Evolutionary conservation across 164 flowering plant species (phyloP).

Genomic region (Magnolia kwangsiensis): DNA sequence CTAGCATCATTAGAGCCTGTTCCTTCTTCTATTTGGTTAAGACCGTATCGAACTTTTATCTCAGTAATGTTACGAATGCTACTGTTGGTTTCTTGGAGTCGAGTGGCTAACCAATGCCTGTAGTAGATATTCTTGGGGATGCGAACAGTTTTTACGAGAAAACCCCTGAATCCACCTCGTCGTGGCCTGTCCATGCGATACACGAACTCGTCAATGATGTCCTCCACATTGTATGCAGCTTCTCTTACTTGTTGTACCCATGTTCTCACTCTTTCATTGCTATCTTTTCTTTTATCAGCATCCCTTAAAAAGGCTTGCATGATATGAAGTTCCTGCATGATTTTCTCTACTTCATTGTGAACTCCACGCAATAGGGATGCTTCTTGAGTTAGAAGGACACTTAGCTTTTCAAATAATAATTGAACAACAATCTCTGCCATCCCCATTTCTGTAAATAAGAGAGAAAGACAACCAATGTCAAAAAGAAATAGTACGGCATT

Average conservation of each 20-base stretch:
- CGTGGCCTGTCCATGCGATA: background rate
- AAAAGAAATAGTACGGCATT: too few species aligned
- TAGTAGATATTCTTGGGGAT: background rate
- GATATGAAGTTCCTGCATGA: slow-evolving; percentile 25
- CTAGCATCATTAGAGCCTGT: background rate
- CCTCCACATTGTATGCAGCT: background rate
- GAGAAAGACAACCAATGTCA: background rate
- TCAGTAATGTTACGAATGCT: background rate
- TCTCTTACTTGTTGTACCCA: background rate
- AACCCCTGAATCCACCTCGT: background rate
- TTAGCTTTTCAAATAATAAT: too few species aligned
- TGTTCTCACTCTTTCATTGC: background rate
- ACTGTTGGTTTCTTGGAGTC: background rate
- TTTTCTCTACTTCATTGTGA: background rate
- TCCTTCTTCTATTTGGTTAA: background rate
- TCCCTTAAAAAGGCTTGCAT: background rate
- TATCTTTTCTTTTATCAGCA: background rate
- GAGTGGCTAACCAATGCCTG: background rate
- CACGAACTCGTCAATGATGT: slow-evolving; percentile 2
- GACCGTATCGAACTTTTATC: background rate
- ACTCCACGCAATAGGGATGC: background rate
- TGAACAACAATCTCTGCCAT: background rate
- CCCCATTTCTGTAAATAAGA: background rate
- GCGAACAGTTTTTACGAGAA: background rate
- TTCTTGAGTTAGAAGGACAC: background rate